Conservation (phyloP, 305 asterid species). For the Vinca major region DNA sequence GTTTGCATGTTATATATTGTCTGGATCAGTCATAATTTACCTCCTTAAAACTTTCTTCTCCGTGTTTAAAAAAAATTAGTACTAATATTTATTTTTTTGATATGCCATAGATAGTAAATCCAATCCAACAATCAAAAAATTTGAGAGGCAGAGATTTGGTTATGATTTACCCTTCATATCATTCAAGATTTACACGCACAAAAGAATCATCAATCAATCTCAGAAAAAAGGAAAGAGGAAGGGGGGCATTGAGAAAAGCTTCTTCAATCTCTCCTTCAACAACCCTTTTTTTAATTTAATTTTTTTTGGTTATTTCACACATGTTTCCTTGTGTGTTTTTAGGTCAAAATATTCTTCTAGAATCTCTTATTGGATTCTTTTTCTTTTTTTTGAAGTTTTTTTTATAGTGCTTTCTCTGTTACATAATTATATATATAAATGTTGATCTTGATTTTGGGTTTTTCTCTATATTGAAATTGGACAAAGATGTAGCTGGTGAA, state of each 20-base stretch:
- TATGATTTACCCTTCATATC: background rate
- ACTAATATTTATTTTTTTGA: background rate
- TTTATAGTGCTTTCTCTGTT: background rate
- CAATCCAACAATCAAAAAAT: constrained; percentile 9
- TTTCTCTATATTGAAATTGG: background rate
- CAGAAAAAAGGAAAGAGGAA: background rate
- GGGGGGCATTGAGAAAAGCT: constrained; percentile 2
- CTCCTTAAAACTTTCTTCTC: constrained; percentile 9
- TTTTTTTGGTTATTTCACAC: background rate
- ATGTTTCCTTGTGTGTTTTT: background rate
- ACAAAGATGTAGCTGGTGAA: constrained; percentile 15
- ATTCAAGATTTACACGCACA: background rate
- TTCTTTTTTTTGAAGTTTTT: too few relatives aligned
- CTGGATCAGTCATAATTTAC: background rate
- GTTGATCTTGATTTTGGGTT: constrained; percentile 6
- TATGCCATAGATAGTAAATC: too few relatives aligned
- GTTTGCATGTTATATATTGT: background rate
- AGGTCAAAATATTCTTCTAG: constrained; percentile 3
- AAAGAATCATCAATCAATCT: constrained; percentile 7
- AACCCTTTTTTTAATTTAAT: background rate
- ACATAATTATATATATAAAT: background rate
- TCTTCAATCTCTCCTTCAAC: constrained; percentile 13
- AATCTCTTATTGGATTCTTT: background rate
- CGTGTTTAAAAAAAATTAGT: background rate
- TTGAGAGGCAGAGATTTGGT: background rate